Conservation (phyloP, 2,329 filamentous ascomycete genomes). For the Microthyrium microscopicum region DNA sequence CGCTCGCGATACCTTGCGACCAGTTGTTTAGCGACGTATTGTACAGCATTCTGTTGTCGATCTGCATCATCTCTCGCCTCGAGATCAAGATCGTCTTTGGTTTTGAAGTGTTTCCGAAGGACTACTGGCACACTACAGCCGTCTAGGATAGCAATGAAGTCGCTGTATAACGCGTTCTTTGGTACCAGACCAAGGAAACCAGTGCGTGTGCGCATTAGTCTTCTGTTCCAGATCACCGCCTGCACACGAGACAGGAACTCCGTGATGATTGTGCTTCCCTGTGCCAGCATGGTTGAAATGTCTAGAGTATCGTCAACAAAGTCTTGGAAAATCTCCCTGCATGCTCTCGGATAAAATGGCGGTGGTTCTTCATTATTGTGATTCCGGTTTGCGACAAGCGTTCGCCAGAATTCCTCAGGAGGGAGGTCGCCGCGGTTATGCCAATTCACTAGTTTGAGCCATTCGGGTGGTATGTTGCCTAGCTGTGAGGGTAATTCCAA, state of each 20-base stretch:
- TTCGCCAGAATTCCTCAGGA: slow-evolving; percentile 15
- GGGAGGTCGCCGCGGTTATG: neutral
- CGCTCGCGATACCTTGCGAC: no score
- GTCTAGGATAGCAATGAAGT: slow-evolving; percentile 5
- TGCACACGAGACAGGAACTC: slow-evolving; percentile 6
- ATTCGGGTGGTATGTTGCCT: slow-evolving; percentile 3
- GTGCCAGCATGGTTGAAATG: no score
- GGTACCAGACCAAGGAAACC: slow-evolving; percentile 2
- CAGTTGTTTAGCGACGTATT: no score
- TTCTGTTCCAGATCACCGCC: slow-evolving; percentile 8
- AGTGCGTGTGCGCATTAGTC: neutral
- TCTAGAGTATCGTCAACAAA: no score
- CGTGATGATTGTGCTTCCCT: slow-evolving; percentile 1
- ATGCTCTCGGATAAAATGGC: slow-evolving; percentile 2
- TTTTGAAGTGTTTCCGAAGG: slow-evolving; percentile 1
- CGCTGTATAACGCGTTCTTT: slow-evolving; percentile 1
- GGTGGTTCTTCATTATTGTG: slow-evolving; percentile 2
- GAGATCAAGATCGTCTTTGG: no score
- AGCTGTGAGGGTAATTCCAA: slow-evolving; percentile 3
- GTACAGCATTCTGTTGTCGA: no score
- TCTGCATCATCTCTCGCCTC: no score
- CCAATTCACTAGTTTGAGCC: slow-evolving; percentile 1
- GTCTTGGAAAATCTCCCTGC: no score
- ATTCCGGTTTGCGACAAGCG: slow-evolving; percentile 4
- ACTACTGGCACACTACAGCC: slow-evolving; percentile 8